Percentiles rank a stretch among this genome's conserved stretches.
Evolutionary conservation across 2,329 filamentous ascomycete species (phyloP).

Genomic region (Xylariaceae sp.): DNA sequence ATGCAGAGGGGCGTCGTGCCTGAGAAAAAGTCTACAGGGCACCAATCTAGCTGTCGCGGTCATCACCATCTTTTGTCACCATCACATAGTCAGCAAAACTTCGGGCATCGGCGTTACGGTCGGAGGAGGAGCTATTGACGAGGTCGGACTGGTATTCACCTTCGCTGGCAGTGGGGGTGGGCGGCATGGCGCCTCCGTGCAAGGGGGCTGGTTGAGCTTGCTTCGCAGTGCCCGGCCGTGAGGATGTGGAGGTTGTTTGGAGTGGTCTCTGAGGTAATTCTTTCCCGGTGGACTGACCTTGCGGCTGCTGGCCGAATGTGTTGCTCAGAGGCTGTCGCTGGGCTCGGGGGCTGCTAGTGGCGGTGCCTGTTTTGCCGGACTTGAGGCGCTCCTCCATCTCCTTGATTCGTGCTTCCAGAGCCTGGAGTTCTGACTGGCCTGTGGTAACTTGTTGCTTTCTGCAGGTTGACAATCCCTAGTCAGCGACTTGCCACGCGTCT

Average conservation of each 20-base stretch:
- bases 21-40: neutral
- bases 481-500: slow-evolving; percentile 3
- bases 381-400: slow-evolving; percentile 78
- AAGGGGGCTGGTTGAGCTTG: slow-evolving; percentile 48
- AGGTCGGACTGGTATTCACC: slow-evolving; percentile 50
- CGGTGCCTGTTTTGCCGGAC: slow-evolving; percentile 6
- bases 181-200: slow-evolving; percentile 57
- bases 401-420: slow-evolving; percentile 77
- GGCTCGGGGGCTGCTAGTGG: slow-evolving; percentile 22
- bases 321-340: slow-evolving; percentile 30
- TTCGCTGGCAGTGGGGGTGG: slow-evolving; percentile 61
- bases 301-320: slow-evolving; percentile 23
- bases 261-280: slow-evolving; percentile 27
- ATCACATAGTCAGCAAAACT: slow-evolving; percentile 43
- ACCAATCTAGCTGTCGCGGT: slow-evolving; percentile 34
- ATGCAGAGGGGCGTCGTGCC: neutral
- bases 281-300: slow-evolving; percentile 28
- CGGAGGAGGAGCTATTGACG: slow-evolving; percentile 29
- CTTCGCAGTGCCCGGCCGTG: slow-evolving; percentile 54
- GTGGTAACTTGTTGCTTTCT: slow-evolving; percentile 78
- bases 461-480: slow-evolving; percentile 17
- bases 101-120: slow-evolving; percentile 33
- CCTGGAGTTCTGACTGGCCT: slow-evolving; percentile 77
- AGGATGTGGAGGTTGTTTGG: slow-evolving; percentile 25
- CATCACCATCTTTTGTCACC: slow-evolving; percentile 43